Percentiles rank a stretch among this genome's conserved stretches.
Conservation (phyloP, 805 yeast genomes). For the Yarrowia bubula region DNA sequence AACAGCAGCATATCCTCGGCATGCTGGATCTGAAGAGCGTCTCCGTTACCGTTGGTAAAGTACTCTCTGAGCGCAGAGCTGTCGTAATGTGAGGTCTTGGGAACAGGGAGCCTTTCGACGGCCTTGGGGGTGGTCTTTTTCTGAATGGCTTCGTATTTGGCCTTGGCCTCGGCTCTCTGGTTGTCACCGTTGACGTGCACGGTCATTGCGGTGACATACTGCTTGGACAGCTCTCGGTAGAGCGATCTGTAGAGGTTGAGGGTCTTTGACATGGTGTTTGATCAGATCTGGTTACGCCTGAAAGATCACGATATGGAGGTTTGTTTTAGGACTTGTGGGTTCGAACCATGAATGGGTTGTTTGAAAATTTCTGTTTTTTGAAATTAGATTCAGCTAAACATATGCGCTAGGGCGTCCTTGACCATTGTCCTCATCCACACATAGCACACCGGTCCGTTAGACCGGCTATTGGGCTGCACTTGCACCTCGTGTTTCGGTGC, state of each 20-base stretch:
- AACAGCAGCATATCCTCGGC: conserved; percentile 60
- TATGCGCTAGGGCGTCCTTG: too few species aligned
- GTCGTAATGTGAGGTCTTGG: conserved; percentile 29
- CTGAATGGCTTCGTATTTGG: conserved; percentile 24
- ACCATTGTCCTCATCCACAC: too few species aligned
- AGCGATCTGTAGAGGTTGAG: conserved; percentile 32
- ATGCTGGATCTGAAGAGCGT: conserved; percentile 39
- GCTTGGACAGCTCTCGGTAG: conserved; percentile 35
- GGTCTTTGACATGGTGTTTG: not conserved
- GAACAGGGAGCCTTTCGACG: conserved; percentile 3
- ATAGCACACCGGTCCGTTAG: not conserved
- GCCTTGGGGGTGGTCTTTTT: conserved; percentile 19
- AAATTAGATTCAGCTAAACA: not conserved
- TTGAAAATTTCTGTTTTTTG: not conserved
- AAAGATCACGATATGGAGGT: not conserved
- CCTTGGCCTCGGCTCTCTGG: conserved; percentile 24
- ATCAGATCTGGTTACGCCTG: not conserved
- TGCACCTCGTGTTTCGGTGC: conserved; percentile 7
- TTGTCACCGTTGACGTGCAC: conserved; percentile 30
- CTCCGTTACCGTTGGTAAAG: conserved; percentile 27
- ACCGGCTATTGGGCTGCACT: not conserved
- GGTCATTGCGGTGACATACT: conserved; percentile 30
- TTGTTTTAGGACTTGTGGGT: not conserved
- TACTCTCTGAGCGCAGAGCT: conserved; percentile 30
- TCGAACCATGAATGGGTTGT: not conserved